Evolutionary conservation across 495 filamentous ascomycete species (phyloP), one percentile per base, ranked within the genome.

Genomic region (Tuber aestivum): DNA sequence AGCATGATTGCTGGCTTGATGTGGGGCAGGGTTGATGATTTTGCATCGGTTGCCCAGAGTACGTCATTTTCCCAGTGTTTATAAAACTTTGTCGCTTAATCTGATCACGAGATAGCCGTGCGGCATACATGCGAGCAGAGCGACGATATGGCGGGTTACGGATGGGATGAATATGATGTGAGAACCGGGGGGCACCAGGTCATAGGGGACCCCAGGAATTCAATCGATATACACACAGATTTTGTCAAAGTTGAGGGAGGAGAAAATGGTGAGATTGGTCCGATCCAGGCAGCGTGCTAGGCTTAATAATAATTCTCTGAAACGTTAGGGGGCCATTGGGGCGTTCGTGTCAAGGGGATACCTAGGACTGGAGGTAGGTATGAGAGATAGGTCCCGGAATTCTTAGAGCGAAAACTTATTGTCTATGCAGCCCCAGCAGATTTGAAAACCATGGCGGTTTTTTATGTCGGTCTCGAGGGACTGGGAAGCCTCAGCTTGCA

Each of bases 101-200:
- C 56, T 35, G 14, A 74, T 68, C 23, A 70, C 18, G 41, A 8
- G 41, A 41, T 85, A 97, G 94, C 90, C 82, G 90, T 97, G 78
- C 91, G 95, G 76, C 92, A 98, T 83, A 97, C 96, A 0, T 99
- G 95, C 84, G 95, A 98, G 83, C 95, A 99, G 84, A 87, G 94
- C 83, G 93, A 97, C 82, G 92, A 91, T 75, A 97, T 99, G 92
- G 90, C 90, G 65, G 94, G 95, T 48, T 99, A 99, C 83, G 95
- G 95, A 76, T 99, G 95, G 95, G 95, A 98, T 78, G 89, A 95
- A 81, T 99, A 96, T 85, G 95, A 98, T 83, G 90, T 93, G 35
- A 87, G 95, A 70, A 90, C 87, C 68, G 95, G 95, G 79, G 95
- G 95, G 70, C 86, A 91, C 37, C 92, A 99, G 86, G 92, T 92